Evolutionary conservation across 805 yeast species (phyloP).

Genomic region (Yarrowia sp.): DNA sequence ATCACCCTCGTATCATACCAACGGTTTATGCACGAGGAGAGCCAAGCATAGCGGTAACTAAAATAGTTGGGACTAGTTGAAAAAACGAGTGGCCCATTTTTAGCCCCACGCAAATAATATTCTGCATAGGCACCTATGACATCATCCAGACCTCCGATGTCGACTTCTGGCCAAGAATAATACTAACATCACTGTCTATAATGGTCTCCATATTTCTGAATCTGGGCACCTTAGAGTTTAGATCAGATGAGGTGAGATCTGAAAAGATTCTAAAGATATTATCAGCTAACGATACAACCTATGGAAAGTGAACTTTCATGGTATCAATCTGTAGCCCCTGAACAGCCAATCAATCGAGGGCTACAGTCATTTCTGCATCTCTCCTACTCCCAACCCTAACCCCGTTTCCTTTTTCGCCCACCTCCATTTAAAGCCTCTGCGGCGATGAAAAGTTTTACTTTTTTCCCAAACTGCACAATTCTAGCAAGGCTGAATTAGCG

Average conservation of each 20-base stretch:
- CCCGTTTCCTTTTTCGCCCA: background rate
- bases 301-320: background rate
- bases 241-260: background rate
- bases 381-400: background rate
- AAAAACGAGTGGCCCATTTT: too few species aligned
- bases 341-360: background rate
- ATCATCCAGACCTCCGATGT: too few species aligned
- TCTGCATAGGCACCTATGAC: too few species aligned
- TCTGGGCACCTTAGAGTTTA: background rate
- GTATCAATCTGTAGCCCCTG: background rate
- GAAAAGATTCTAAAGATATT: background rate
- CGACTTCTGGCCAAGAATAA: too few species aligned
- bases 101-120: too few species aligned
- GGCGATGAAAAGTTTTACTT: slow-evolving; percentile 13
- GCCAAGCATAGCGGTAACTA: too few species aligned
- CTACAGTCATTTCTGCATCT: background rate
- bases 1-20: too few species aligned
- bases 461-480: background rate
- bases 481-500: slow-evolving; percentile 23
- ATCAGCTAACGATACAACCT: background rate
- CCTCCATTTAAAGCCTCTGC: slow-evolving; percentile 3
- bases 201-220: too few species aligned
- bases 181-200: too few species aligned
- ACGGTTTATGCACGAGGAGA: too few species aligned
- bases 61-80: too few species aligned